Evolutionary conservation across 306 rosid genomes (phyloP).

Genomic region (Prunus davidiana): DNA sequence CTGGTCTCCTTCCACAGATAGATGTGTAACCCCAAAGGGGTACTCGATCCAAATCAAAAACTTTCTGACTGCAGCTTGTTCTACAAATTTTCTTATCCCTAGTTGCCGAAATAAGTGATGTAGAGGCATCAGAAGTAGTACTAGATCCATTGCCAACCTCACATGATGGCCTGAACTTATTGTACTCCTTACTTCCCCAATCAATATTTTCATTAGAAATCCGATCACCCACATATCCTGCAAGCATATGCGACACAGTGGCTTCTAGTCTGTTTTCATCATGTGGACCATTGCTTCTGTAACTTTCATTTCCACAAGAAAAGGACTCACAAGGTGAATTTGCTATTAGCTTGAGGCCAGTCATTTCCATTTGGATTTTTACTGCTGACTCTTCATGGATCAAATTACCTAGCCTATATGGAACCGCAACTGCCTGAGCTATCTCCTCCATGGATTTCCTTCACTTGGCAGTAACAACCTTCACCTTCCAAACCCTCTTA

Average conservation of each 20-base stretch:
- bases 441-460: slow-evolving; percentile 51
- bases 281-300: slow-evolving; percentile 1
- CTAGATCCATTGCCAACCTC: slow-evolving; percentile 27
- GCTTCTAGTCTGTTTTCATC: slow-evolving; percentile 35
- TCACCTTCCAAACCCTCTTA: slow-evolving; percentile 27
- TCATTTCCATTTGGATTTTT: slow-evolving; percentile 53
- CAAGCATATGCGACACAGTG: not conserved
- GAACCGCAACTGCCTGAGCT: slow-evolving; percentile 60
- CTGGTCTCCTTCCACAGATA: slow-evolving; percentile 59
- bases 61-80: slow-evolving; percentile 28
- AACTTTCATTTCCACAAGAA: no score
- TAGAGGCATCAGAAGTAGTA: slow-evolving; percentile 40
- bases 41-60: slow-evolving; percentile 27
- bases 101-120: slow-evolving; percentile 24
- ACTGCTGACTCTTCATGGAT: slow-evolving; percentile 60
- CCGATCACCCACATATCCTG: no score
- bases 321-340: slow-evolving; percentile 30
- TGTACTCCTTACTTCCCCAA: slow-evolving; percentile 27
- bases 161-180: slow-evolving; percentile 16
- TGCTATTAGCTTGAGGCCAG: slow-evolving; percentile 57
- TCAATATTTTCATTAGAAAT: not conserved
- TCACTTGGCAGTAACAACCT: not conserved
- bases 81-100: slow-evolving; percentile 36
- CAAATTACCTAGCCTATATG: slow-evolving; percentile 58
- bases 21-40: slow-evolving; percentile 73